These are phyloP conservation scores for Magnaporthiopsis poae DNA, from an alignment of 2,329 filamentous ascomycete species.

Conservation along the genomic window DNA sequence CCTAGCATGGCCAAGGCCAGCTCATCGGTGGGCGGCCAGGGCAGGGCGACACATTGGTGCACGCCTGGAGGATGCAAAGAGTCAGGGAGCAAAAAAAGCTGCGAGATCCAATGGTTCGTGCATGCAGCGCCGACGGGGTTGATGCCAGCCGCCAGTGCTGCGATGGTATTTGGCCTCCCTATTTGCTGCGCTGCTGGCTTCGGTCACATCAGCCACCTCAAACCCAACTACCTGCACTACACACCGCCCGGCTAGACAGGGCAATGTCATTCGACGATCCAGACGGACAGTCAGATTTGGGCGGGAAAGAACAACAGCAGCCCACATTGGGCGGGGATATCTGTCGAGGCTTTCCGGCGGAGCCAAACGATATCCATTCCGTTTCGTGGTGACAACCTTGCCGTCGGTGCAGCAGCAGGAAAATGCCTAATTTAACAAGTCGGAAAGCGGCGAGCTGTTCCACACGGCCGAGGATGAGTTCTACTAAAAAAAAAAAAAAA, in stretches of 20 bases:
- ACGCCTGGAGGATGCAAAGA: not conserved
- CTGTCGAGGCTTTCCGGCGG: not conserved
- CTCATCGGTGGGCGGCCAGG: not conserved
- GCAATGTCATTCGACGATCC: not conserved
- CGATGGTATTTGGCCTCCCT: not conserved
- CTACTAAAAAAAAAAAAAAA: too few relatives aligned
- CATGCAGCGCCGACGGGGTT: not conserved
- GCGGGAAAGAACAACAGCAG: not conserved
- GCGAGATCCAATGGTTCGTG: not conserved
- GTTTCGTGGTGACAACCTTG: too few relatives aligned
- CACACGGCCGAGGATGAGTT: not conserved
- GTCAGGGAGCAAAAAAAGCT: not conserved
- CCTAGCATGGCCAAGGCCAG: not conserved
- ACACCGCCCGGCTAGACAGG: not conserved
- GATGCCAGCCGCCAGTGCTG: not conserved
- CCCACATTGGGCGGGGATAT: not conserved
- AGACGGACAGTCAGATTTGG: not conserved
- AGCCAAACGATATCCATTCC: not conserved
- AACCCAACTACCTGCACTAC: not conserved
- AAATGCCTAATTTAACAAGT: not conserved
- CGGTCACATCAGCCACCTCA: slow-evolving; percentile 7
- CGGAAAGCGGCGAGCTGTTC: not conserved
- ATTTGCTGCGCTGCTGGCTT: slow-evolving; percentile 12
- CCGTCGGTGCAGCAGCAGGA: not conserved
- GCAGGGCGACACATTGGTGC: not conserved